Evolutionary conservation across 805 yeast genomes (phyloP), one percentile per base, ranked within the genome.

Genomic region (Pichia thaimueangensis): DNA sequence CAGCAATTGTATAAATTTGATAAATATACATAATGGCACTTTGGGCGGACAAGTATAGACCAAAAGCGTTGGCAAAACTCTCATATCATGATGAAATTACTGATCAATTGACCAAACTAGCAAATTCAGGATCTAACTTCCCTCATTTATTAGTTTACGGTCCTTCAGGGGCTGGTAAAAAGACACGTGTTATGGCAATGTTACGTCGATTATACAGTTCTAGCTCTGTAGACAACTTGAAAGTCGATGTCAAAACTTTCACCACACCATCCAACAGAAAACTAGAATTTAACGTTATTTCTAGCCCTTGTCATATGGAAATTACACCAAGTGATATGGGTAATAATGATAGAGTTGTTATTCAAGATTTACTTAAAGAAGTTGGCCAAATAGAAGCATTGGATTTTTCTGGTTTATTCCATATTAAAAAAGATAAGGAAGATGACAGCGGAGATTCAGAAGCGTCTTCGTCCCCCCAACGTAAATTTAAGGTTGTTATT

Each of bases 261-360:
- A 78, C 77, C 27, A 83, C 95, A 0, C 61, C 76, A 3, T 71
- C 85, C 8, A 82, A 79, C 50, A 69, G 89, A 37, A 91, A 87
- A 59, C 64, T 93, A 43, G 97, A 93, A 55, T 81, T 93, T 63
- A 93, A 87, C 56, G 88, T 93, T 19, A 85, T 93, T n/a, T 84
- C 95, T 34, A 82, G 95, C 10, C 85, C 91, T 0, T 78, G 82
- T 58, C 99, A 93, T 63, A 65, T 89, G 48, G 99, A 93, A 59
- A 85, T 93, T 54, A 93, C 97, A 3, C 99, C 99, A 7, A 77
- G 93, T 47, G 98, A 93, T 63, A 82, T 93, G 81, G 97, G 97
- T 6, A 87, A 83, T 61, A 87, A 88, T 58, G 99, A 93, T 64
- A 73, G 97, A 48, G 82, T 93, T 39, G 96, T 93, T 25, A 88